Base-by-base conservation (phyloP, 2,329 filamentous ascomycete species). In the Aspergillus tamarii region DNA sequence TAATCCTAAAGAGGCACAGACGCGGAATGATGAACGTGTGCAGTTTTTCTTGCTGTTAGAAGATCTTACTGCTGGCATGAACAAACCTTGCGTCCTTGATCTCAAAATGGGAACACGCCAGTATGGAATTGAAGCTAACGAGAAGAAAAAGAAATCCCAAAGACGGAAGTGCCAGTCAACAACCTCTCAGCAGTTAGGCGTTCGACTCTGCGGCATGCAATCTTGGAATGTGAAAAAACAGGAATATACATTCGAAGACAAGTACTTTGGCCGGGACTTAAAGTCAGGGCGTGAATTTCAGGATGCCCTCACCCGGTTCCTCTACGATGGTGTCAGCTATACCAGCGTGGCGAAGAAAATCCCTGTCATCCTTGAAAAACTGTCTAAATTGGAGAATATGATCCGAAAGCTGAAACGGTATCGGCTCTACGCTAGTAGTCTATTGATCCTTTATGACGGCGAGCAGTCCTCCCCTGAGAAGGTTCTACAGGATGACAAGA, bases 21-120 rank as follows among this genome's bases (percentile, higher is more conserved):
- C 76, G 9, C 74, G 73, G 16, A 73, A 77, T 26, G 80, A 82
- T 57, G 79, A 83, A 59, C 89, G 94, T 36, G 91, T 96, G 5
- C 92, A 97, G 72, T 96, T 94, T 75, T 99, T 99, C 75, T 83
- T 99, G 16, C 84, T 99, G 0, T 82, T 99, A 11, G 95, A 99
- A 78, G 95, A 99, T 76, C 85, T 99, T 55, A 99, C 95, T 1
- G 92, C 94, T 2, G 94, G 94, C 39, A 98, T 99, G 95, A 94
- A 93, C 75, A 89, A 91, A 57, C 95, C 95, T 6, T 98, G 95
- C 79, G 96, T 99, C 64, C 91, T 99, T 78, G 95, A 99, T 75
- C 84, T 99, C 66, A 99, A 99, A 77, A 99, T 99, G 95, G 95
- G 95, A 23, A 99, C 95, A 9, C 89, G 95, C 2, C 95, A 99